Evolutionary conservation across 2,329 filamentous ascomycete genomes (phyloP), one percentile per base, ranked within the genome.

Genomic region (Fusarium avenaceum): DNA sequence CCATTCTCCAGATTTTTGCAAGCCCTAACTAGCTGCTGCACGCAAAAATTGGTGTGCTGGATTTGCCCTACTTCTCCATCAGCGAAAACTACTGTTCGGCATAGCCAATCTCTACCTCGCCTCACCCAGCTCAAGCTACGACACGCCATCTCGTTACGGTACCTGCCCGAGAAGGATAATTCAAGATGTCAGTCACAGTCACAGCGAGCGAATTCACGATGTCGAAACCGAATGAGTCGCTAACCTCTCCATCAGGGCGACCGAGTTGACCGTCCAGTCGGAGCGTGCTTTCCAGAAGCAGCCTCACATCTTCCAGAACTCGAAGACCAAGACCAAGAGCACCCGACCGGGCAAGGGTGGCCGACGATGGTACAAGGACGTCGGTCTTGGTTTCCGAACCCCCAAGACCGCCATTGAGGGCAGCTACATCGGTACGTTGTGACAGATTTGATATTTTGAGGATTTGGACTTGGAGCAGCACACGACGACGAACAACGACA

Each of bases 221-320:
- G 19, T 60, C 56, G 57, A 61, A 59, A 62, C 65, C 59, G 67
- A 69, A 59, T 64, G 57, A 52, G 61, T 71, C 70, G 70, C 77
- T 80, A 74, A 80, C 76, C 69, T 73, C 42, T 75, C 69, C 65
- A 89, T 82, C 84, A 97, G 97, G 94, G 94, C 94, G 83, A 97
- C 94, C 89, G 94, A 97, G 89, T 89, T 97, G 87, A 97, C 94
- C 84, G 96, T 99, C 86, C 96, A 99, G 91, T 96, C 93, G 84
- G 96, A 99, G 92, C 95, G 96, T 88, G 96, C 96, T 89, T 99
- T 92, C 93, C 96, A 98, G 87, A 99, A 99, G 92, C 95, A 99
- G 90, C 96, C 96, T 84, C 96, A 99, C 87, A 97, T 99, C 89
- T 99, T 98, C 93, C 90, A 92, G 81, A 97, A 98, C 91, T 88